Evolutionary conservation across 345 rosid species (phyloP).

Genomic region (Pistacia vera): DNA sequence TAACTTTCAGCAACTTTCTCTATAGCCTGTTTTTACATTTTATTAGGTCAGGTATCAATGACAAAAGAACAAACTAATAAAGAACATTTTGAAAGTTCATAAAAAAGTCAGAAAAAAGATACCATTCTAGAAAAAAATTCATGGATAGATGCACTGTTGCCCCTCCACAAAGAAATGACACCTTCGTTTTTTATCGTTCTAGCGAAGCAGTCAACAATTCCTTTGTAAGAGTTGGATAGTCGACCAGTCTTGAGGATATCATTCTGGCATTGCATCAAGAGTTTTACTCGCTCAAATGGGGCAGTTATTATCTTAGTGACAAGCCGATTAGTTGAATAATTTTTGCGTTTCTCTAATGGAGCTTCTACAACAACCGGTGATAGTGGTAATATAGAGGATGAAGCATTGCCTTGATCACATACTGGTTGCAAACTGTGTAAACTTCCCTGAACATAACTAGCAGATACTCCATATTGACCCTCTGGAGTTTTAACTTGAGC

Average conservation of each 20-base stretch:
- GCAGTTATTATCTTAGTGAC: not conserved
- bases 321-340: too few relatives aligned
- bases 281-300: not conserved
- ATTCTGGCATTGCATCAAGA: not conserved
- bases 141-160: not conserved
- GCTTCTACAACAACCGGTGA: not conserved
- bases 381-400: not conserved
- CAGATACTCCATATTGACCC: too few relatives aligned
- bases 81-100: too few relatives aligned
- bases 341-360: not conserved
- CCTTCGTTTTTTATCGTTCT: not conserved
- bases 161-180: not conserved
- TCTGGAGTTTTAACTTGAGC: not conserved
- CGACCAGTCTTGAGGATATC: not conserved
- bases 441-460: not conserved
- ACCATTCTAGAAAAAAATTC: too few relatives aligned
- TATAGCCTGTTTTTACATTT: too few relatives aligned
- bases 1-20: too few relatives aligned
- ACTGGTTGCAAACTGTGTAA: not conserved
- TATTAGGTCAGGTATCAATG: too few relatives aligned
- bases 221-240: not conserved
- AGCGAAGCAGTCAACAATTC: not conserved
- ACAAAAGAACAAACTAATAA: too few relatives aligned
- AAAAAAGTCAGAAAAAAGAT: too few relatives aligned
- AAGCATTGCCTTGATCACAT: not conserved